These are phyloP conservation scores for Aspergillus intermedius DNA, from an alignment of 2,329 filamentous ascomycete genomes.

Conservation along the genomic window DNA sequence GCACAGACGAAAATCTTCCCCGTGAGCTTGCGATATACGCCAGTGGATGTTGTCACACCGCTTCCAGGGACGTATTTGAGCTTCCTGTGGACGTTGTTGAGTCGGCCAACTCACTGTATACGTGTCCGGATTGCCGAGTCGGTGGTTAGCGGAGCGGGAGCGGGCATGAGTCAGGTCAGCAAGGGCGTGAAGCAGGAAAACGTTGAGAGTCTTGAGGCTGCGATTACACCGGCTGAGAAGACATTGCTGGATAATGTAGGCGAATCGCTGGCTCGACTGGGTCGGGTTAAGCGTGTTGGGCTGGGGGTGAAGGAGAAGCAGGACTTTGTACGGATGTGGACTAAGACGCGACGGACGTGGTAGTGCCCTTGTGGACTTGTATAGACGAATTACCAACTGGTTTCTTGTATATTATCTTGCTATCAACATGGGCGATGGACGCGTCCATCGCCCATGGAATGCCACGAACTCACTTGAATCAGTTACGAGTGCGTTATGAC, in stretches of 20 bases:
- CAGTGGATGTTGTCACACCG: conserved; percentile 83
- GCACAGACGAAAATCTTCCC: conserved; percentile 74
- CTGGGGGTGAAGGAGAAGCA: conserved; percentile 76
- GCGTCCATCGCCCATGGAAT: too few relatives aligned
- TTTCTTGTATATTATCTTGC: too few relatives aligned
- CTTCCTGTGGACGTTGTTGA: conserved; percentile 83
- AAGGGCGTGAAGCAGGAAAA: conserved; percentile 39
- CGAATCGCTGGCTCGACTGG: conserved; percentile 79
- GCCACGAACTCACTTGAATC: too few relatives aligned
- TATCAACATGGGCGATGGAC: too few relatives aligned
- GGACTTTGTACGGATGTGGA: conserved; percentile 71
- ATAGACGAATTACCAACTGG: too few relatives aligned
- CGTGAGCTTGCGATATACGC: conserved; percentile 80
- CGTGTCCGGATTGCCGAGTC: conserved; percentile 82
- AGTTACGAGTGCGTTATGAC: too few relatives aligned
- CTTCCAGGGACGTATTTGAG: conserved; percentile 64
- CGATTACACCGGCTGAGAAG: conserved; percentile 53
- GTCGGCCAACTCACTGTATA: conserved; percentile 79
- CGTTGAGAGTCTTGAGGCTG: conserved; percentile 37
- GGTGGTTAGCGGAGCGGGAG: conserved; percentile 35
- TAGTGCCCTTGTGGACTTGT: conserved; percentile 6
- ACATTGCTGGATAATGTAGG: conserved; percentile 69
- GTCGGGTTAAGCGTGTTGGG: conserved; percentile 81
- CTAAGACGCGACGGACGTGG: conserved; percentile 32
- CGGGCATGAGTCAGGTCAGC: conserved; percentile 13